These are phyloP conservation scores for Eucalyptus melliodora DNA, from an alignment of 345 rosid genomes.

Conservation along the genomic window DNA sequence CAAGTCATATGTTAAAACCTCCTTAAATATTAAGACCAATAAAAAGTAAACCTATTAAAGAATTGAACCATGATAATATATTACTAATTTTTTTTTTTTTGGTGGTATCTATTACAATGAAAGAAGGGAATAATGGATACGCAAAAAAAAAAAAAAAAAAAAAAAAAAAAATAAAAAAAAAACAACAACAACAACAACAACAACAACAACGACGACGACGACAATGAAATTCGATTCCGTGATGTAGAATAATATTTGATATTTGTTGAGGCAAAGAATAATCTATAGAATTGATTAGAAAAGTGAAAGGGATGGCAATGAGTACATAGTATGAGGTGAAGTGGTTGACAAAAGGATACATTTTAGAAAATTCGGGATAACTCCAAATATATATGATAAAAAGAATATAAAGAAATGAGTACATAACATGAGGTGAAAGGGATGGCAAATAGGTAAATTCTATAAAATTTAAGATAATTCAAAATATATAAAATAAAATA, in stretches of 20 bases:
- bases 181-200: too few species aligned
- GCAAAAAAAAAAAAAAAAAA: neutral
- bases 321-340: neutral
- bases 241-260: neutral
- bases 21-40: neutral
- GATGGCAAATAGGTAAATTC: neutral
- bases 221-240: neutral
- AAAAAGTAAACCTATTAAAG: neutral
- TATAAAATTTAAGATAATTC: too few species aligned
- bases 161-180: too few species aligned
- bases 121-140: neutral
- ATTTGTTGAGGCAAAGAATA: too few species aligned
- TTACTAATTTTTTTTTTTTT: neutral
- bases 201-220: accelerated
- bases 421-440: too few species aligned
- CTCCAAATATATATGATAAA: too few species aligned
- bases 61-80: neutral
- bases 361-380: too few species aligned
- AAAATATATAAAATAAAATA: too few species aligned
- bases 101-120: neutral
- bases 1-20: neutral
- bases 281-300: too few species aligned
- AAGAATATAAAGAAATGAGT: neutral
- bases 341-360: neutral
- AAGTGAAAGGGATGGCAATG: too few species aligned